These are phyloP conservation scores for Mycena pura DNA, from an alignment of 768 basidiomycete genomes.

Conservation along the genomic window DNA sequence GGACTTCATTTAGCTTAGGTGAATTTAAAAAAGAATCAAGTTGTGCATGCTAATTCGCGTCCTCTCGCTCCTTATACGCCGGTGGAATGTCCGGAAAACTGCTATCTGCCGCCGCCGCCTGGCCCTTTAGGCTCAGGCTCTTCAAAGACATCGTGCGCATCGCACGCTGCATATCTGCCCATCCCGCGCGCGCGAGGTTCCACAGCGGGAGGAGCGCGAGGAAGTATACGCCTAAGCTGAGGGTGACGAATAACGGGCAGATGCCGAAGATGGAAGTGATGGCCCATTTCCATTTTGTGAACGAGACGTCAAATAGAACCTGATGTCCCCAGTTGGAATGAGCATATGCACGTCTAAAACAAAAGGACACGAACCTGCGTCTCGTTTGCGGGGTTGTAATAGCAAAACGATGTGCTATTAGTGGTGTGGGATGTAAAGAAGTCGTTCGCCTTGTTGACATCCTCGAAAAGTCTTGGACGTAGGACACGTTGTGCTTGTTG, in stretches of 20 bases:
- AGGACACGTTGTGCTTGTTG: conserved; percentile 12
- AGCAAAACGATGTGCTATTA: conserved; percentile 22
- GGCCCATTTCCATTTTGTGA: conserved; percentile 29
- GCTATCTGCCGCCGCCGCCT: too few species aligned
- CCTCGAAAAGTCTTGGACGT: conserved; percentile 20
- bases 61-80: too few species aligned
- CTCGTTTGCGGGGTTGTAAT: conserved; percentile 23
- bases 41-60: too few species aligned
- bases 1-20: too few species aligned
- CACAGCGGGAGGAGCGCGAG: neutral
- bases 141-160: too few species aligned
- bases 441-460: conserved; percentile 10
- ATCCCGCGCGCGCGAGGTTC: neutral
- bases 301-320: conserved; percentile 17
- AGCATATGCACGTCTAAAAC: neutral
- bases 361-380: conserved; percentile 3
- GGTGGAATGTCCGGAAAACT: too few species aligned
- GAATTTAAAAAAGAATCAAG: too few species aligned
- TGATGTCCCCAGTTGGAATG: neutral
- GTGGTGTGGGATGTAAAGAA: conserved; percentile 14
- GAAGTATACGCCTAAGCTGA: conserved; percentile 1
- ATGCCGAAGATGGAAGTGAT: conserved; percentile 28
- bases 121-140: too few species aligned
- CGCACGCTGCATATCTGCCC: neutral
- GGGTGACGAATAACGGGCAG: conserved; percentile 13